Base-by-base conservation (phyloP, 2,329 filamentous ascomycete genomes). In the Paraphoma chrysanthemicola region DNA sequence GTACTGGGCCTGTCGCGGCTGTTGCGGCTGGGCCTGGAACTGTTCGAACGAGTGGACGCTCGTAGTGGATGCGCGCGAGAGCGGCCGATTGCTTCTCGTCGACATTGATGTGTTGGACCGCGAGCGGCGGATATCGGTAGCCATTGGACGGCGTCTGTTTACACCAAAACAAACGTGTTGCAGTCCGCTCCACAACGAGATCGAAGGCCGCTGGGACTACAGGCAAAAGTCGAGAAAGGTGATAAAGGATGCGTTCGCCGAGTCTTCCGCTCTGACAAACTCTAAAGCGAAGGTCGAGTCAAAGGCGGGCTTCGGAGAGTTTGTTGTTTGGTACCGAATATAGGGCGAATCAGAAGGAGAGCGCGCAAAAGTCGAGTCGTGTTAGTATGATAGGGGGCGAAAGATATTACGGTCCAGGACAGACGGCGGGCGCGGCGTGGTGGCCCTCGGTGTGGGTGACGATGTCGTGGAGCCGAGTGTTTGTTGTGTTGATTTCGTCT, bases 41-140 rank as follows among this genome's bases (percentile, higher is more conserved):
- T 75, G 69, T 46, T 73, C 71, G 57, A 75, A 75, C 14, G 74
- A 78, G 45, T 81, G 79, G 39, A 80, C 63, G 63, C 80, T 82
- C n/a, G 80, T 78, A 16, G 80, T 82, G 12, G 81, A 83, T 42
- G 79, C 80, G 63, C 80, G 77, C 29, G 80, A 82, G 16, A 77
- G 73, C 45, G 81, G 80, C 6, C 81, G 74, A 58, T 79, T 79
- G 51, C 76, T 76, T 63, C 76, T 78, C 31, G 69, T 72, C 28
- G 79, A 79, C 53, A 75, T 75, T 47, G 79, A 79, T 11, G 79
- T 81, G 62, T 78, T 81, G 23, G 80, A 81, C 30, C 79, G 75
- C 51, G 81, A 81, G 47, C 80, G 77, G 56, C 68, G 68, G 64
- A 73, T 71, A 73, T 78, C 48, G 64, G 65, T 53, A 66, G 75